Base-by-base conservation (phyloP, 805 yeast species). In the Saccharomycopsis schoenii region DNA sequence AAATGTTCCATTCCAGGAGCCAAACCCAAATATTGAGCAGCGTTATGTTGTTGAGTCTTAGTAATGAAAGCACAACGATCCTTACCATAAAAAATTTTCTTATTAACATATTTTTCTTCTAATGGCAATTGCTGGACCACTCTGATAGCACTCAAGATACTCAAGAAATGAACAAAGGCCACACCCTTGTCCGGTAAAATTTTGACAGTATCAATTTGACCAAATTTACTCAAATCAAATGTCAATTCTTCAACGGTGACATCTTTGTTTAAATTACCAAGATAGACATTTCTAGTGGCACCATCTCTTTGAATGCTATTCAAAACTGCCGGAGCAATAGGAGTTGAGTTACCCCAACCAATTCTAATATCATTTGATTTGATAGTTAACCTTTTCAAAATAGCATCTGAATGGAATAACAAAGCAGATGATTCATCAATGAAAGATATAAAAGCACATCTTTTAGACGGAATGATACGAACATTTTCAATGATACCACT, bases 41-140 rank as follows among this genome's bases (percentile, higher is more conserved):
- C 98, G 71, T 93, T 91, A 70, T 92, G 97, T 74, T 91, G 97
- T 73, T 94, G 97, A 17, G 97, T 88, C 72, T 89, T 90, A 29
- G 97, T 90, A 55, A 93, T 89, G 68, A 90, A 90, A 1, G 97
- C 97, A 76, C 94, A 89, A 73, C 98, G 80, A 73, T 93, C 98
- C 72, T 91, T 92, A 63, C 97, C 98, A 69, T 89, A 92, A 68
- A 83, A 89, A 51, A 96, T 87, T 72, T 89, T 89, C 62, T 87
- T 83, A 65, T 84, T 86, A 61, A 80, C 76, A 77, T 91, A 93
- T 68, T 84, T 84, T 43, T 84, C 84, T 56, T 77, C 73, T 39
- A 81, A 75, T 1, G 93, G 88, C 60, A 94, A 77, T 61, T 83
- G 82, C 57, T 88, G 83, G 55, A 91, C 97, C 62, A 88, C 91